Evolutionary conservation across 2,329 filamentous ascomycete genomes (phyloP), one percentile per base, ranked within the genome.

Genomic region (Claviceps purpurea): DNA sequence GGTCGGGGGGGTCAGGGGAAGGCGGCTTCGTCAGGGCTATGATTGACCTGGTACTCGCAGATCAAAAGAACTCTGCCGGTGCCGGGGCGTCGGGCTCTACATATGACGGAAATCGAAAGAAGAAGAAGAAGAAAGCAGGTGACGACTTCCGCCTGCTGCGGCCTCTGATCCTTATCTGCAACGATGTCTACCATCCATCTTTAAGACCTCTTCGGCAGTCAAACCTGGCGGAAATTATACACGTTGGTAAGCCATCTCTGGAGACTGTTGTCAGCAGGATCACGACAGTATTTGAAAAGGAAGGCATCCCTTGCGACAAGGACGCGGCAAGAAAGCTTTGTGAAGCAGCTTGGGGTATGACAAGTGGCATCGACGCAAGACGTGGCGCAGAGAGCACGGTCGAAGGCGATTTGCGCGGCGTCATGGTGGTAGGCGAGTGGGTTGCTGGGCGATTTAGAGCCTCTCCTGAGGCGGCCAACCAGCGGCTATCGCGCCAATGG

Each of bases 1-100:
- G 91, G 11, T 83, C 85, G 49, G 84, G 85, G 5, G 77, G 73
- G 24, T 82, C 84, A 30, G 87, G 89, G 40, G 93, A 98, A 64
- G 91, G 91, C 50, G 93, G 93, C 0, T 98, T 98, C 58, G 83
- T 98, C 68, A 95, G 89, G 64, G 93, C 93, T 1, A 71, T 98
- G 54, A 91, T 98, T 56, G 93, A 98, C 60, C 76, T 98, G 4
- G 84, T 97, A 46, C 73, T 85, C 47, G 73, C 88, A 11, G 93
- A 97, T 61, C 87, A 95, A 67, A 89, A 84, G 69, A 96, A 96
- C 50, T 54, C 60, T 2, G 63, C 65, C 50, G 54, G 60, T 2
- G 62, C 65, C 13, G 56, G 62, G 10, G 58, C 66, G 8, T 63
- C 65, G 47, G 44, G 54, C 8, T 54, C 59, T 7, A 49, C 55